Percentiles rank a stretch among this genome's conserved stretches.
phyloP scores from a whole-genome alignment of 78 protist genomes.

The Pigoraptor vietnamica region DNA sequence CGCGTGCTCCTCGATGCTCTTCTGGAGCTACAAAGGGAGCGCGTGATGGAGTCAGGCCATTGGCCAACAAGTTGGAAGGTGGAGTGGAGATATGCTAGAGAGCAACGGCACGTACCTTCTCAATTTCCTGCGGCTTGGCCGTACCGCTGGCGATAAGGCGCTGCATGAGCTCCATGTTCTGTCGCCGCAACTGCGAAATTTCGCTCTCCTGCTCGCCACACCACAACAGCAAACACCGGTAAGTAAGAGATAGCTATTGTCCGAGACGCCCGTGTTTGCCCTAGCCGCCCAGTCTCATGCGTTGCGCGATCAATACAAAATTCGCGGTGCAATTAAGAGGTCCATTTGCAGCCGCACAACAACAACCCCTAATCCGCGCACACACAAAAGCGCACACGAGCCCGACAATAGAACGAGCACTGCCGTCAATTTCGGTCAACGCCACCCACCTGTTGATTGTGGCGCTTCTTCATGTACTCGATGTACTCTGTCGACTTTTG shows the following conservation, averaged over 20 bases:
- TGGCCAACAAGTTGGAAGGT: background rate
- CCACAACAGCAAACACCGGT: background rate
- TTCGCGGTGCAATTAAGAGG: background rate
- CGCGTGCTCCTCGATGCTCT: background rate
- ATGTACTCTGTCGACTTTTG: slow-evolving; percentile 12
- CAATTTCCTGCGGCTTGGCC: background rate
- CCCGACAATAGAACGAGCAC: too few relatives aligned
- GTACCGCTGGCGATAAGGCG: background rate
- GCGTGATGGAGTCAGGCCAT: background rate
- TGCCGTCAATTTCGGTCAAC: too few relatives aligned
- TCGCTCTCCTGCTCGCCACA: background rate
- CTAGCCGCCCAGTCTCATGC: too few relatives aligned
- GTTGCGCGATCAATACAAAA: too few relatives aligned
- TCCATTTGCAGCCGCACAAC: background rate
- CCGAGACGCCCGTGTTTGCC: too few relatives aligned
- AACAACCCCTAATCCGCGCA: background rate
- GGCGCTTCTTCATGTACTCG: background rate
- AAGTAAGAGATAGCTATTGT: too few relatives aligned
- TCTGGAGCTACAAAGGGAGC: background rate
- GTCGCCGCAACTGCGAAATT: background rate
- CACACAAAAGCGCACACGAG: too few relatives aligned
- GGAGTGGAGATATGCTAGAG: too few relatives aligned
- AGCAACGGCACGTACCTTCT: background rate
- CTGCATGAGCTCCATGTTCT: background rate
- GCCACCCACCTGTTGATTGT: background rate